Evolutionary conservation across 2,329 filamentous ascomycete species (phyloP).

Genomic region (Penicillium palitans): DNA sequence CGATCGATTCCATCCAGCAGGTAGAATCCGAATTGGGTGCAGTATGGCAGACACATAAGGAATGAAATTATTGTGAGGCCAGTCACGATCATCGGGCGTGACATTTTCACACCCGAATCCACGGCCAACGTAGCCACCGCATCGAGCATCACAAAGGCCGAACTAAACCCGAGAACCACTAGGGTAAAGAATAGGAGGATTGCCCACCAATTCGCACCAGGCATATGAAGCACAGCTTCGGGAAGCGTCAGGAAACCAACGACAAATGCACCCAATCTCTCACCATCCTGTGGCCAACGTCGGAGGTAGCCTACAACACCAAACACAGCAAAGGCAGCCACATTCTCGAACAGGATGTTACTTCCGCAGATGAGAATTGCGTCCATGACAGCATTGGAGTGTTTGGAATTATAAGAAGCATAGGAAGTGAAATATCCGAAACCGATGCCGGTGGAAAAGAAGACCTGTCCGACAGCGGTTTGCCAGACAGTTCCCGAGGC

Average conservation of each 20-base stretch:
- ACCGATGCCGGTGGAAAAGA: constrained; percentile 60
- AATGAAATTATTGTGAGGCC: constrained; percentile 52
- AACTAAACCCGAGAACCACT: constrained; percentile 59
- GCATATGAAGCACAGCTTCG: constrained; percentile 58
- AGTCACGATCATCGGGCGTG: constrained; percentile 53
- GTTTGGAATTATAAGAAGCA: constrained; percentile 57
- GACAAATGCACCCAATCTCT: constrained; percentile 54
- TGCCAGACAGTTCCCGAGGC: constrained; percentile 58
- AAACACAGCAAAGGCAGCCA: constrained; percentile 53
- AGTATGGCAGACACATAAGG: constrained; percentile 57
- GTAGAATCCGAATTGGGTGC: constrained; percentile 59
- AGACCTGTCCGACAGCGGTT: constrained; percentile 61
- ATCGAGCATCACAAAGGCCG: constrained; percentile 61
- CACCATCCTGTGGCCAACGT: constrained; percentile 42
- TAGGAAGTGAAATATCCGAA: constrained; percentile 62
- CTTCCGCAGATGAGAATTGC: constrained; percentile 57
- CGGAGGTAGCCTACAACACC: constrained; percentile 56
- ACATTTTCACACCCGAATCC: constrained; percentile 53
- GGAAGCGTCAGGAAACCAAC: constrained; percentile 61
- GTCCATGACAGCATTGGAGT: constrained; percentile 62
- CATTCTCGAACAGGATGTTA: constrained; percentile 59
- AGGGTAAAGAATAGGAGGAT: constrained; percentile 60
- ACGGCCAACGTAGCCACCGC: constrained; percentile 56
- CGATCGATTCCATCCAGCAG: constrained; percentile 56
- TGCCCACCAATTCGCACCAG: constrained; percentile 59